phyloP scores from a whole-genome alignment of 2,329 filamentous ascomycete genomes.

The Daldinia sp. region DNA sequence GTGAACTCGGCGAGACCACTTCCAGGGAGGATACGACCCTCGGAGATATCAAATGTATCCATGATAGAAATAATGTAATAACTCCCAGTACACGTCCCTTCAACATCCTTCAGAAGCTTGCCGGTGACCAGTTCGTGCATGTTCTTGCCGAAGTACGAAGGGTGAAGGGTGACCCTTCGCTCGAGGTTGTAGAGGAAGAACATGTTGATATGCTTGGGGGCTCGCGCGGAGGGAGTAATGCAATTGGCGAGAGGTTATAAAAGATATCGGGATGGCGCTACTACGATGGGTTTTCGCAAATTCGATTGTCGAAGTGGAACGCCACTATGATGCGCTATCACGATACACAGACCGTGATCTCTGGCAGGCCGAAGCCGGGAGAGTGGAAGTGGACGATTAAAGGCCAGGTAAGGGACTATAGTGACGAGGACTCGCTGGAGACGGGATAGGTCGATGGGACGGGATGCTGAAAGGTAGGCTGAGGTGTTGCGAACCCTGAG shows the following conservation, averaged over 20 bases:
- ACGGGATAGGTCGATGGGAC: not conserved
- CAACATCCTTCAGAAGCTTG: conserved; percentile 89
- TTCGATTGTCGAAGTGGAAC: not conserved
- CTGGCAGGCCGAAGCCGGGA: not conserved
- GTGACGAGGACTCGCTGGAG: not conserved
- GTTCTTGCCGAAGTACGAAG: conserved; percentile 94
- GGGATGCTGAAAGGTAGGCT: conserved; percentile 10
- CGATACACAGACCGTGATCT: not conserved
- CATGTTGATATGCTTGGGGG: conserved; percentile 64
- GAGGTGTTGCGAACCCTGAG: conserved; percentile 16
- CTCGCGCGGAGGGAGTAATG: not conserved
- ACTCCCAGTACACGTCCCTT: conserved; percentile 92
- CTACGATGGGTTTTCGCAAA: not conserved
- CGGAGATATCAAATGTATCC: conserved; percentile 93
- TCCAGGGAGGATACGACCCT: conserved; percentile 89
- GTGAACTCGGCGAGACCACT: conserved; percentile 94
- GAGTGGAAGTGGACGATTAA: not conserved
- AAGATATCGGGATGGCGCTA: not conserved
- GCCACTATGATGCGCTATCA: not conserved
- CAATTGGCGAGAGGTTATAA: not conserved
- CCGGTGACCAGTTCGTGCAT: conserved; percentile 91
- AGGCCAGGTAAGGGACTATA: not conserved
- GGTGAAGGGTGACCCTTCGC: conserved; percentile 92
- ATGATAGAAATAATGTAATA: conserved; percentile 99
- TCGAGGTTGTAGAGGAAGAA: conserved; percentile 99